Percentiles rank a stretch among this genome's conserved stretches.
These are phyloP conservation scores for Thraustochytrium sp. DNA, from an alignment of 352 stramenopile species.

Conservation along the genomic window DNA sequence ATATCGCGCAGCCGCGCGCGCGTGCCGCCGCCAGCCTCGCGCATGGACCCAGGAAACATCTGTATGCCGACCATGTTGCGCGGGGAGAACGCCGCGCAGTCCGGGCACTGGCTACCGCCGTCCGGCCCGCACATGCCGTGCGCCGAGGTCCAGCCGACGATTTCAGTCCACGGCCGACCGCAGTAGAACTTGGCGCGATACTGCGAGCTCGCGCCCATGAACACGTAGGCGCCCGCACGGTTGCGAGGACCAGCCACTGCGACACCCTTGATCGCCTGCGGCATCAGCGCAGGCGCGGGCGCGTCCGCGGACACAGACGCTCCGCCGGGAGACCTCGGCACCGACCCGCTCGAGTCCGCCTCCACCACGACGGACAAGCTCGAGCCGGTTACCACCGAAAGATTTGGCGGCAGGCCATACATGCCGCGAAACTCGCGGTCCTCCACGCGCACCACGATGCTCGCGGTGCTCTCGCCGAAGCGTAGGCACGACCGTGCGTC, in stretches of 20 bases:
- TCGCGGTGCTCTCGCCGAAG: not conserved
- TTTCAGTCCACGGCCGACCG: not conserved
- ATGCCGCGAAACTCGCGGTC: not conserved
- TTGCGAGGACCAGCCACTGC: not conserved
- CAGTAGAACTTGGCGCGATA: constrained; percentile 33
- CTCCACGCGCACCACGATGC: constrained; percentile 21
- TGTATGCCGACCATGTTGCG: not conserved
- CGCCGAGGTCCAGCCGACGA: constrained; percentile 2
- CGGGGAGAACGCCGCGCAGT: not conserved
- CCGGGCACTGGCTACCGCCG: constrained; percentile 7
- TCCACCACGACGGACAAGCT: not conserved
- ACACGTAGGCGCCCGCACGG: constrained; percentile 15
- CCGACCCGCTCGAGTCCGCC: too few relatives aligned
- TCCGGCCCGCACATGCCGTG: constrained; percentile 17
- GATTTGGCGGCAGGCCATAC: constrained; percentile 1
- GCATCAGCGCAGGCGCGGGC: too few relatives aligned
- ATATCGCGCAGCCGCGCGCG: not conserved
- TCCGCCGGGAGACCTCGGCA: too few relatives aligned
- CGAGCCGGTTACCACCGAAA: not conserved
- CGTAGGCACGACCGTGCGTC: constrained; percentile 3
- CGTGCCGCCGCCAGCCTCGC: not conserved
- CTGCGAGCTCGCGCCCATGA: not conserved
- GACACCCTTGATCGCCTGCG: too few relatives aligned
- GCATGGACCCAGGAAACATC: not conserved
- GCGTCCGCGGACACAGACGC: too few relatives aligned